Conservation (phyloP, 208 protist species). For the Vickermania ingenoplastis region DNA sequence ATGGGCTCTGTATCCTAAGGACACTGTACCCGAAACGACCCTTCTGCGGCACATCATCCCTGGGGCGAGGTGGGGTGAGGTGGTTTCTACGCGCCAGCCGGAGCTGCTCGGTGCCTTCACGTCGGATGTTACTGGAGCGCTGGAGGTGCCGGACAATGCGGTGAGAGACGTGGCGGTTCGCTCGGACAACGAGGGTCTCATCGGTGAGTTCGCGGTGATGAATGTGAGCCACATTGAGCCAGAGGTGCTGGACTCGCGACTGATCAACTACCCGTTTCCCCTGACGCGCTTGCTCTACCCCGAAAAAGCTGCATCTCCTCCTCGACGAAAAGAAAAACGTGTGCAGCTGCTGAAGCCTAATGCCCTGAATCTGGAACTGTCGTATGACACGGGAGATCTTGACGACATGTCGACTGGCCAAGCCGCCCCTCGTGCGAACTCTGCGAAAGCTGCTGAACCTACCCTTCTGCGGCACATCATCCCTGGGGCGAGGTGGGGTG, state of each 20-base stretch:
- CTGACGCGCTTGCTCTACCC: neutral
- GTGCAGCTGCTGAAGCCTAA: neutral
- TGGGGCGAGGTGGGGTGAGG: neutral
- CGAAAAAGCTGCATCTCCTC: too few species aligned
- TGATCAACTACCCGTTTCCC: neutral
- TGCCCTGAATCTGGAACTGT: neutral
- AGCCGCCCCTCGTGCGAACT: too few species aligned
- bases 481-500: too few species aligned
- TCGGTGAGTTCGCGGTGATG: neutral
- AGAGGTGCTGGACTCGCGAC: neutral
- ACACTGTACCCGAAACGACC: neutral
- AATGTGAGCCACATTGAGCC: neutral
- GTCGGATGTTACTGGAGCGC: neutral
- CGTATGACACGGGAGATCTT: neutral
- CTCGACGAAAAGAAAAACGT: too few species aligned
- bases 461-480: too few species aligned
- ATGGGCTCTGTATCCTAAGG: neutral
- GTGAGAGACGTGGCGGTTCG: neutral
- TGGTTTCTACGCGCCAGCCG: neutral
- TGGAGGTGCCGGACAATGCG: neutral
- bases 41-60: neutral
- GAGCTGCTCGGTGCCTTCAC: neutral
- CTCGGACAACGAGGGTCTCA: neutral
- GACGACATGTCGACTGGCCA: neutral
- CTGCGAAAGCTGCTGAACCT: too few species aligned